Conservation (phyloP, 352 stramenopile genomes). For the Globisporangium canariense region DNA sequence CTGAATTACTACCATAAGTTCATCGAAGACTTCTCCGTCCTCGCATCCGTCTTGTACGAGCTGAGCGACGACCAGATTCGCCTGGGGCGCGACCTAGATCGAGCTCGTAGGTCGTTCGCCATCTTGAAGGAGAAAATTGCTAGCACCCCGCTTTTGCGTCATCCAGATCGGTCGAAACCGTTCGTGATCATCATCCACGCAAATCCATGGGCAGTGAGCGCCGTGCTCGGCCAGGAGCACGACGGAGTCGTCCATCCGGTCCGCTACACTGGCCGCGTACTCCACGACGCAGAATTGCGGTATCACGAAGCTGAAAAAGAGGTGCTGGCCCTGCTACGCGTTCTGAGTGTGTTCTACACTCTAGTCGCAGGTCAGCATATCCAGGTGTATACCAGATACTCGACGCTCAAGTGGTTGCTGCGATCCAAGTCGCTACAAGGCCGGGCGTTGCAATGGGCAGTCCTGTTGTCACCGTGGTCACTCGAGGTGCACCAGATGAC, state of each 20-base stretch:
- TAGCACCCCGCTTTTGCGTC: slow-evolving; percentile 9
- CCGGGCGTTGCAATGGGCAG: slow-evolving; percentile 11
- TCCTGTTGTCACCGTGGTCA: slow-evolving; percentile 15
- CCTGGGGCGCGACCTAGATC: not conserved
- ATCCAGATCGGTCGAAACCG: slow-evolving; percentile 9
- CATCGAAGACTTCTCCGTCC: slow-evolving; percentile 21
- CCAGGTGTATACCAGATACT: slow-evolving; percentile 20
- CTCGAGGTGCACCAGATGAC: slow-evolving; percentile 1
- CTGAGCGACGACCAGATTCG: slow-evolving; percentile 12
- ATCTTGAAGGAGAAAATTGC: slow-evolving; percentile 17
- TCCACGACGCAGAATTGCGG: slow-evolving; percentile 13
- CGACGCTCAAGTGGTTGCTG: slow-evolving; percentile 21
- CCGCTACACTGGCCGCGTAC: slow-evolving; percentile 3
- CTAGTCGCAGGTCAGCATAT: not conserved
- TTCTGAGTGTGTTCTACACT: slow-evolving; percentile 12
- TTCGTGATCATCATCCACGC: slow-evolving; percentile 20
- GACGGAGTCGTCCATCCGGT: slow-evolving; percentile 15
- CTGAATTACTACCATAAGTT: slow-evolving; percentile 31
- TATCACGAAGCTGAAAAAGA: slow-evolving; percentile 22
- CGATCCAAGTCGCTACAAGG: slow-evolving; percentile 17
- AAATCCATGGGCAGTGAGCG: slow-evolving; percentile 20
- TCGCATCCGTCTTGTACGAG: slow-evolving; percentile 18
- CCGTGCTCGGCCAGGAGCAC: slow-evolving; percentile 12
- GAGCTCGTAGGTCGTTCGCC: slow-evolving; percentile 3
- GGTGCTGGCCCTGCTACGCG: slow-evolving; percentile 12